phyloP scores from a whole-genome alignment of 176 grass and related monocot species.

The Aegilops tauschii region DNA sequence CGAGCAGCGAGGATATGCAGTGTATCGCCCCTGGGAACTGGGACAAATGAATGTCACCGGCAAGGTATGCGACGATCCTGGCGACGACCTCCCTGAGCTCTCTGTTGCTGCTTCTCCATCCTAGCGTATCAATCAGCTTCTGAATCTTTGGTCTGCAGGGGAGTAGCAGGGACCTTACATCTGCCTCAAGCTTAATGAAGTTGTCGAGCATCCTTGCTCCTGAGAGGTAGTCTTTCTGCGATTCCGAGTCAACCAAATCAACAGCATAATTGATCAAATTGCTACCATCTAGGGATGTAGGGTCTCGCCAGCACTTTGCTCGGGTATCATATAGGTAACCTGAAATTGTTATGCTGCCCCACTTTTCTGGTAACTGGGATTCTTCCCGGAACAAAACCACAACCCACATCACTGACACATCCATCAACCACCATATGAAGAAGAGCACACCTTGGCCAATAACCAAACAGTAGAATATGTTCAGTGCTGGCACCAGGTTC shows the following conservation, averaged over 20 bases:
- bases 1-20: no score
- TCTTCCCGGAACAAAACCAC: fast-evolving
- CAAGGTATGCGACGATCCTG: no score
- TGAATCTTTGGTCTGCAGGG: background rate
- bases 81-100: background rate
- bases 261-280: background rate
- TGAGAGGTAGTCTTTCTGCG: background rate
- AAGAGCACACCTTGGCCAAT: background rate
- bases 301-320: background rate
- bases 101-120: background rate
- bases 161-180: background rate
- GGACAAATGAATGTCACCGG: no score
- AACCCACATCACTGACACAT: fast-evolving
- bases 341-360: background rate
- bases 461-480: constrained; percentile 5
- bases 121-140: background rate
- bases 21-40: no score
- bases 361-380: background rate
- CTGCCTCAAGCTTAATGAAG: background rate
- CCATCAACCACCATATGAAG: background rate
- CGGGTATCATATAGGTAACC: background rate
- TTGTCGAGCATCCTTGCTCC: background rate
- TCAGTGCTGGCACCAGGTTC: background rate
- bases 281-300: background rate
- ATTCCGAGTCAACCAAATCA: background rate